Evolutionary conservation across 495 filamentous ascomycete genomes (phyloP).

Genomic region (Podospora conica): DNA sequence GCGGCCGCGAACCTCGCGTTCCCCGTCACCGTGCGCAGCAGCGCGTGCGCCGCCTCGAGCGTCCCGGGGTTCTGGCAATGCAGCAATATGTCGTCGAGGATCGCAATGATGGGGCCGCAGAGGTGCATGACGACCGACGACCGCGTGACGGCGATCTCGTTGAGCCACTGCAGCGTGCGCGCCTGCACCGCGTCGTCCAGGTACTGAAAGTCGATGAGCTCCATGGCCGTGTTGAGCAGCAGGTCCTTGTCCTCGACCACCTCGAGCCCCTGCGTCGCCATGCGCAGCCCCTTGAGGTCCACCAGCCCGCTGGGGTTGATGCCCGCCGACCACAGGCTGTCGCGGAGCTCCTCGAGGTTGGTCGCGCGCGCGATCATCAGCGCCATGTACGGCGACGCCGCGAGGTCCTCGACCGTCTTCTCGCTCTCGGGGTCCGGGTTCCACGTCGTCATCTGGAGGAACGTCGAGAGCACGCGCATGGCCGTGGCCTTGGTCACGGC

Average conservation of each 20-base stretch:
- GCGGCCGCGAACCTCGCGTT: conserved; percentile 38
- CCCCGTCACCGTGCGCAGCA: conserved; percentile 45
- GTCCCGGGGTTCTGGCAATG: conserved; percentile 47
- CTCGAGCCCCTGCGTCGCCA: conserved; percentile 37
- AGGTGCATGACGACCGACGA: conserved; percentile 46
- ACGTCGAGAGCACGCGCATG: conserved; percentile 50
- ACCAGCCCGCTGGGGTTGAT: conserved; percentile 34
- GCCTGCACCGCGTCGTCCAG: conserved; percentile 50
- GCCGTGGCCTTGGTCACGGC: conserved; percentile 49
- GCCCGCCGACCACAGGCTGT: conserved; percentile 47
- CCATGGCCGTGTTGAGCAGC: conserved; percentile 49
- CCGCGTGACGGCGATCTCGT: conserved; percentile 39
- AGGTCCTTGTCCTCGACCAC: conserved; percentile 49
- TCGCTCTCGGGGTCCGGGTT: conserved; percentile 15
- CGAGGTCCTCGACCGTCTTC: conserved; percentile 28
- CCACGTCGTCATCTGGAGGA: conserved; percentile 51
- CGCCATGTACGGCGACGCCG: conserved; percentile 45
- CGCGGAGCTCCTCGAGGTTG: conserved; percentile 42
- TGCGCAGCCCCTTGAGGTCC: conserved; percentile 14
- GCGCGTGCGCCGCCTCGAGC: conserved; percentile 45
- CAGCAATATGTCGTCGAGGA: conserved; percentile 50
- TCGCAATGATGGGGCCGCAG: conserved; percentile 44
- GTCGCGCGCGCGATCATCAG: conserved; percentile 43
- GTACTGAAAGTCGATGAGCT: conserved; percentile 51
- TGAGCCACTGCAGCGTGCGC: conserved; percentile 47